Evolutionary conservation across 202 grass and related monocot species (phyloP).

Genomic region (Setaria italica): DNA sequence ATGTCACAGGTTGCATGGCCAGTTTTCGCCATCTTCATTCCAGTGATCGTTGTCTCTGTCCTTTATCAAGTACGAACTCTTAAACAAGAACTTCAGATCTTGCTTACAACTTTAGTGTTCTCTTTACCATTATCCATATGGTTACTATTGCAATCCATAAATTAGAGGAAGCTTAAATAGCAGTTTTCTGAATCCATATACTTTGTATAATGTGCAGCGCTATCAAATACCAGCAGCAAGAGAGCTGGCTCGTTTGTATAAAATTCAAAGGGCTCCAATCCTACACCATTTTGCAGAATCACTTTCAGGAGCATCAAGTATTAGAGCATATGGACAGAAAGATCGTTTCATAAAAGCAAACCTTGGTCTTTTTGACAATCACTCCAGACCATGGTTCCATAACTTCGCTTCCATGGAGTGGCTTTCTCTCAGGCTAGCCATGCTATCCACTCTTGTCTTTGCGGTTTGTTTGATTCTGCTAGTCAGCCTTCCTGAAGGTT

Average conservation of each 20-base stretch:
- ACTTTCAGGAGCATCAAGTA: slow-evolving; percentile 80
- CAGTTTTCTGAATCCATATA: slow-evolving; percentile 27
- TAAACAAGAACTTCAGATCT: neutral
- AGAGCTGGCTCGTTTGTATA: slow-evolving; percentile 83
- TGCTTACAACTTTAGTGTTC: slow-evolving; percentile 2
- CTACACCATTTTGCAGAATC: slow-evolving; percentile 96
- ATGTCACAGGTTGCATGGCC: slow-evolving; percentile 99
- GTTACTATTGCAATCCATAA: neutral
- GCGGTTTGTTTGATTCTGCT: slow-evolving; percentile 85
- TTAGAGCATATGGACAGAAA: slow-evolving; percentile 89
- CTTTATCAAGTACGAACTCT: slow-evolving; percentile 71
- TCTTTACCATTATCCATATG: neutral
- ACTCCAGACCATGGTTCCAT: slow-evolving; percentile 93
- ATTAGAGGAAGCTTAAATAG: slow-evolving; percentile 16
- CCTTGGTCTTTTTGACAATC: slow-evolving; percentile 65
- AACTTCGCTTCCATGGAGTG: slow-evolving; percentile 77
- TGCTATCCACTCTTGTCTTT: slow-evolving; percentile 90
- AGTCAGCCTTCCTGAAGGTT: slow-evolving; percentile 94
- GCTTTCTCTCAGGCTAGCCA: slow-evolving; percentile 89
- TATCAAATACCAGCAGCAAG: slow-evolving; percentile 94
- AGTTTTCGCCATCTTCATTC: slow-evolving; percentile 91
- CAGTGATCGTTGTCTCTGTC: slow-evolving; percentile 72
- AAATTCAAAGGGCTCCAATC: slow-evolving; percentile 95
- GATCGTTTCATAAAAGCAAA: slow-evolving; percentile 88
- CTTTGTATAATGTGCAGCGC: slow-evolving; percentile 60